Conservation (phyloP, 371 early-diverging fungal species). For the Mucor sp. region DNA sequence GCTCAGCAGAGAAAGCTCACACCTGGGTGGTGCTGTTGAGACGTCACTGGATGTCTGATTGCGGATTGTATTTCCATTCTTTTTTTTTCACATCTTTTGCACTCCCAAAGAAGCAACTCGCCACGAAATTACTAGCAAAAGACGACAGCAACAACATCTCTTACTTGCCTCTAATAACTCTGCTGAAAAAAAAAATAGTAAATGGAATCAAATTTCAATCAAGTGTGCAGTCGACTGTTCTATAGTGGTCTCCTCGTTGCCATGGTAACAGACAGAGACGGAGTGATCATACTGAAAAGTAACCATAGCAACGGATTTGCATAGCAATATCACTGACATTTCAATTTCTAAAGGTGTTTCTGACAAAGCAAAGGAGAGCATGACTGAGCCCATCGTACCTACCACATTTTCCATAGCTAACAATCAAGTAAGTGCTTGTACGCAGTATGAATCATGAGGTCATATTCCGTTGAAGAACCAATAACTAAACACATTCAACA, state of each 20-base stretch:
- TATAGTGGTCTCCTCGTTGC: conserved; percentile 58
- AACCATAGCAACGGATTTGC: not conserved
- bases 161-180: not conserved
- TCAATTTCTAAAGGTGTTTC: conserved; percentile 24
- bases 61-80: not conserved
- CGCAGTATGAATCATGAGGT: conserved; percentile 2
- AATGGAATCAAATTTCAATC: conserved; percentile 30
- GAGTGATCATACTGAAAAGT: conserved; percentile 63
- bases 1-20: not conserved
- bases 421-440: conserved; percentile 36
- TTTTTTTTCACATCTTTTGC: conserved; percentile 6
- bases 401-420: conserved; percentile 47
- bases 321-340: conserved; percentile 1
- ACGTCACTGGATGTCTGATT: not conserved
- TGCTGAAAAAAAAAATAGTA: not conserved
- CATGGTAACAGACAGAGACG: conserved; percentile 65
- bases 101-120: conserved; percentile 6
- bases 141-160: not conserved
- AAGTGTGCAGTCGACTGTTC: conserved; percentile 32
- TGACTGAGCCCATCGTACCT: conserved; percentile 35
- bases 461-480: conserved; percentile 7
- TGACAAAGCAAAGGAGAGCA: conserved; percentile 31
- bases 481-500: not conserved
- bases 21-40: not conserved
- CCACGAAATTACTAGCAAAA: not conserved